Conservation (phyloP, 345 rosid genomes). For the Gossypium arboreum region DNA sequence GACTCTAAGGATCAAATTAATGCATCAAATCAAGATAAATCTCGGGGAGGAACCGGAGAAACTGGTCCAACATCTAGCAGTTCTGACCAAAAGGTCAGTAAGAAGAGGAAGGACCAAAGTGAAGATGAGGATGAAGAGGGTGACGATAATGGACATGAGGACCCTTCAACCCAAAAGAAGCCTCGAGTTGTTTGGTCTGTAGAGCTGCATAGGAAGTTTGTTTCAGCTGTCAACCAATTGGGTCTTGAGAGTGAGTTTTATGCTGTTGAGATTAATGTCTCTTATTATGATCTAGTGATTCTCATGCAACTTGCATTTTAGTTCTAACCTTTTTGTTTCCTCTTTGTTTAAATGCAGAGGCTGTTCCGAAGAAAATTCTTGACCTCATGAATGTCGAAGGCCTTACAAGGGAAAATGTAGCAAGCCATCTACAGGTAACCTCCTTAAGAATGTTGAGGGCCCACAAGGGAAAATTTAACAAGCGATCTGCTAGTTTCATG, state of each 20-base stretch:
- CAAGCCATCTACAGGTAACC: constrained; percentile 88
- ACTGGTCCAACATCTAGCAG: constrained; percentile 28
- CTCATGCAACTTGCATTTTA: neutral
- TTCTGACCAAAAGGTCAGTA: constrained; percentile 35
- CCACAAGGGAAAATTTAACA: too few species aligned
- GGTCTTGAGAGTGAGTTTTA: constrained; percentile 78
- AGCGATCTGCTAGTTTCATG: too few species aligned
- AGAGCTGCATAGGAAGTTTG: constrained; percentile 80
- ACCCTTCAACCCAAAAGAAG: constrained; percentile 62
- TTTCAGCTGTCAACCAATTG: constrained; percentile 75
- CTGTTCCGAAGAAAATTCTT: constrained; percentile 92
- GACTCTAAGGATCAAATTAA: constrained; percentile 33
- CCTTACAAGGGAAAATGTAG: constrained; percentile 95
- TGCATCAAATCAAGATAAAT: constrained; percentile 28
- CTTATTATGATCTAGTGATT: neutral
- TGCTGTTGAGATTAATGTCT: neutral
- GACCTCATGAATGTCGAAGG: constrained; percentile 88
- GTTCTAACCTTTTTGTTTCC: neutral
- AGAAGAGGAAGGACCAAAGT: constrained; percentile 62
- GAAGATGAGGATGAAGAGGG: constrained; percentile 68
- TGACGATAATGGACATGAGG: constrained; percentile 58
- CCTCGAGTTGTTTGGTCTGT: constrained; percentile 93
- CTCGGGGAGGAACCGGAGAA: constrained; percentile 25
- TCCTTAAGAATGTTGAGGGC: neutral
- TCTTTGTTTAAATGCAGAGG: constrained; percentile 48